Percentiles rank a stretch among this genome's conserved stretches.
Conservation (phyloP, 176 grass and related monocot genomes). For the Musa itinerans region DNA sequence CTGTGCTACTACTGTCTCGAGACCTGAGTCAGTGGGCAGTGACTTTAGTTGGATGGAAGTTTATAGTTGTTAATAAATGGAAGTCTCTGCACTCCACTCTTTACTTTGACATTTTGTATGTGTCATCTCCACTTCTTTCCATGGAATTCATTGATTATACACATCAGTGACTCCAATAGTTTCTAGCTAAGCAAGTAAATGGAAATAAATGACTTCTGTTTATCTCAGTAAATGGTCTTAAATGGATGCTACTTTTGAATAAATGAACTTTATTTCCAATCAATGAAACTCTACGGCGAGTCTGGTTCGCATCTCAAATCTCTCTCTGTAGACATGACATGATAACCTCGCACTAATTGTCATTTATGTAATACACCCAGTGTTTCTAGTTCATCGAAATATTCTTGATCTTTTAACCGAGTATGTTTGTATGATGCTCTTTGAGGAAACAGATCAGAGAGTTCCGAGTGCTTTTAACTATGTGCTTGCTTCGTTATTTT, state of each 20-base stretch:
- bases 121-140: not conserved
- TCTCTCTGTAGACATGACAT: slow-evolving; percentile 1
- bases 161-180: not conserved
- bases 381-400: not conserved
- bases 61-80: not conserved
- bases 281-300: slow-evolving; percentile 4
- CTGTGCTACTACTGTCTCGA: too few relatives aligned
- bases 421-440: too few relatives aligned
- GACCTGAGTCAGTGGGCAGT: not conserved
- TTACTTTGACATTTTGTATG: not conserved
- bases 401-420: too few relatives aligned
- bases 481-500: too few relatives aligned
- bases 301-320: not conserved
- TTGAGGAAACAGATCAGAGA: too few relatives aligned
- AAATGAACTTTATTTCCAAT: slow-evolving; percentile 18
- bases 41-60: not conserved
- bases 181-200: slow-evolving; percentile 6
- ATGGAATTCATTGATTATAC: not conserved
- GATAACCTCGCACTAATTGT: not conserved
- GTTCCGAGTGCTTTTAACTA: too few relatives aligned
- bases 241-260: slow-evolving; percentile 17
- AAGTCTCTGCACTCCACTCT: not conserved
- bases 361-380: not conserved
- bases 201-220: slow-evolving; percentile 9
- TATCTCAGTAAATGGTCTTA: slow-evolving; percentile 18